Evolutionary conservation across 139 green algal species (phyloP), one percentile per base, ranked within the genome.

Genomic region (Asterochloris erici): DNA sequence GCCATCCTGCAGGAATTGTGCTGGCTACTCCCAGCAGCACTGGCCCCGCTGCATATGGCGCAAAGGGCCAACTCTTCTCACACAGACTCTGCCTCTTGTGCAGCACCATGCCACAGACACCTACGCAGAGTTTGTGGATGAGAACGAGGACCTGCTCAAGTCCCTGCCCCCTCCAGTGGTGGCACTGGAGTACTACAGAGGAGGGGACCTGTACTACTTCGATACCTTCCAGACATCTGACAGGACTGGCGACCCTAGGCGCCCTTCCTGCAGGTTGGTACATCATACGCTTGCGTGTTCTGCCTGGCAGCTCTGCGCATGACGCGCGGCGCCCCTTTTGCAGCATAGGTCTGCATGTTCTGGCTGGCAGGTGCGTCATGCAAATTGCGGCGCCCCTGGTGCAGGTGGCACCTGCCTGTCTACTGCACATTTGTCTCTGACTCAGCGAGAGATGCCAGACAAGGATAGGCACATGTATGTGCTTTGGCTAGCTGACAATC

Each of bases 131-230:
- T 97, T 97, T 85, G 85, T 90, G 21, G 92, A 94, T 63, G 82
- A 91, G 47, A 97, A 97, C 87, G 80, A 83, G 64, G 91, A 92
- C 60, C 38, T 89, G 68, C 85, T 97, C 60, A 94, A 93, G 86
- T 81, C 76, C 15, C 89, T 99, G 64, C 95, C 97, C 6, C 91
- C 97, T 4, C 95, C 97, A 0, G 82, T 92, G 54, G 91, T 96
- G n/a, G 95, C 96, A 0, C 83, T 91, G 17, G 80, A 97, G 81
- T 99, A 99, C 90, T 99, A 99, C 92, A 85, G 89, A 29, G 85
- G 73, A 14, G 79, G 85, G 11, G 95, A 98, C 88, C 84, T 97
- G 29, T 98, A 98, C 91, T 82, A 92, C 24, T 98, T 96, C 80
- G 90, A 97, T 79, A 70, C 88, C 83, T 89, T 96, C 29, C 90